Evolutionary conservation across 345 rosid genomes (phyloP).

Genomic region (Sonneratia alba): DNA sequence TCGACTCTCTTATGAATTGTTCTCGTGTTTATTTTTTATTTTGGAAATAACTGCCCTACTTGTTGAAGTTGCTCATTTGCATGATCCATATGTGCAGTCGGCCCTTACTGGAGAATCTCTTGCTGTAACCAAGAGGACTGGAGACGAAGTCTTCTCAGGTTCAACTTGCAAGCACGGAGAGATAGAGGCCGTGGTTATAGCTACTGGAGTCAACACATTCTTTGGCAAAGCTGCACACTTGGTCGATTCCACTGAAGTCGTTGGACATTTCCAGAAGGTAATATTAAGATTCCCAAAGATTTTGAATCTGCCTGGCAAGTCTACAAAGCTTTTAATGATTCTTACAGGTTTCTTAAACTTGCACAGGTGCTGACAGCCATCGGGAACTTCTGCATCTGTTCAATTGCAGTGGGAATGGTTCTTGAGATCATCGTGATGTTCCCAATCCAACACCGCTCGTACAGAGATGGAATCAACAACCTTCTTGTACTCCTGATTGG

Average conservation of each 20-base stretch:
- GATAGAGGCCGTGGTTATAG: slow-evolving; percentile 90
- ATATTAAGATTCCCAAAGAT: background rate
- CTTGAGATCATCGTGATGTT: slow-evolving; percentile 94
- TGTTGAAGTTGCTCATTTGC: slow-evolving; percentile 4
- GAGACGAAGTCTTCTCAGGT: slow-evolving; percentile 85
- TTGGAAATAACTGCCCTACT: no score
- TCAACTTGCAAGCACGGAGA: slow-evolving; percentile 97
- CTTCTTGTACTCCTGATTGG: slow-evolving; percentile 95
- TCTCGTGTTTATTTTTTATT: no score
- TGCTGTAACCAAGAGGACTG: slow-evolving; percentile 82
- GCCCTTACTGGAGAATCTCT: slow-evolving; percentile 95
- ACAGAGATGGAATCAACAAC: slow-evolving; percentile 89
- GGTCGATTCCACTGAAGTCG: slow-evolving; percentile 69
- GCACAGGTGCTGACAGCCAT: slow-evolving; percentile 84
- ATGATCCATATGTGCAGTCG: slow-evolving; percentile 36
- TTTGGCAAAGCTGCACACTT: slow-evolving; percentile 89
- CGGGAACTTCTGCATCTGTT: slow-evolving; percentile 98
- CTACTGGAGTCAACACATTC: slow-evolving; percentile 79
- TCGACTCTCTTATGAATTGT: no score
- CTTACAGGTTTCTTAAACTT: slow-evolving; percentile 1
- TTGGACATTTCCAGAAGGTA: slow-evolving; percentile 94
- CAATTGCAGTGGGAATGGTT: slow-evolving; percentile 88
- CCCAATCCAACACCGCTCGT: slow-evolving; percentile 69
- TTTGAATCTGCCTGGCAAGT: background rate
- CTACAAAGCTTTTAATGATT: background rate